phyloP scores from a whole-genome alignment of 2,329 filamentous ascomycete species.

The Monosporascus sp. region DNA sequence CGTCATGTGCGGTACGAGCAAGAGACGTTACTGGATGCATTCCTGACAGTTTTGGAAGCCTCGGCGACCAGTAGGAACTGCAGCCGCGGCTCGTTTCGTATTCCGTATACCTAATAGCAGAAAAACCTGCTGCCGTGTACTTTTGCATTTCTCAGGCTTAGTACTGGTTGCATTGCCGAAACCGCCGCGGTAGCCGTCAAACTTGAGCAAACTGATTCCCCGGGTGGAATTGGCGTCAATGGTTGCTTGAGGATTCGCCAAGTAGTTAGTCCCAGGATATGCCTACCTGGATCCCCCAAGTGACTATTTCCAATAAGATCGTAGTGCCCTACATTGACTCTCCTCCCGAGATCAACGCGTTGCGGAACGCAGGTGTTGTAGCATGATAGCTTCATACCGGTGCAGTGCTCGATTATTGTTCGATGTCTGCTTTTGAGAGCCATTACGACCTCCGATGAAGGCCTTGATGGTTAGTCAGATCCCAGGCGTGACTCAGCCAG shows the following conservation, averaged over 20 bases:
- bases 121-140: neutral
- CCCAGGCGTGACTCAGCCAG: neutral
- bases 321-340: neutral
- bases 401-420: too few relatives aligned
- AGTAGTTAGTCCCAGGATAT: neutral
- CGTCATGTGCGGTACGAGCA: neutral
- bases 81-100: neutral
- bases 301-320: neutral
- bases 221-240: neutral
- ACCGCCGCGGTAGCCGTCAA: neutral
- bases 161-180: neutral
- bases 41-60: neutral
- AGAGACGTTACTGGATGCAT: neutral
- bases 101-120: neutral
- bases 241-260: neutral
- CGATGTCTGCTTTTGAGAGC: too few relatives aligned
- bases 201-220: neutral
- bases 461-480: neutral
- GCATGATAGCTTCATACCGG: too few relatives aligned
- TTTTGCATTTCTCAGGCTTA: neutral
- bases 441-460: too few relatives aligned
- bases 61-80: neutral
- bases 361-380: too few relatives aligned
- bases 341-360: too few relatives aligned
- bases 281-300: neutral